Base-by-base conservation (phyloP, 345 rosid species). In the Populus alba region DNA sequence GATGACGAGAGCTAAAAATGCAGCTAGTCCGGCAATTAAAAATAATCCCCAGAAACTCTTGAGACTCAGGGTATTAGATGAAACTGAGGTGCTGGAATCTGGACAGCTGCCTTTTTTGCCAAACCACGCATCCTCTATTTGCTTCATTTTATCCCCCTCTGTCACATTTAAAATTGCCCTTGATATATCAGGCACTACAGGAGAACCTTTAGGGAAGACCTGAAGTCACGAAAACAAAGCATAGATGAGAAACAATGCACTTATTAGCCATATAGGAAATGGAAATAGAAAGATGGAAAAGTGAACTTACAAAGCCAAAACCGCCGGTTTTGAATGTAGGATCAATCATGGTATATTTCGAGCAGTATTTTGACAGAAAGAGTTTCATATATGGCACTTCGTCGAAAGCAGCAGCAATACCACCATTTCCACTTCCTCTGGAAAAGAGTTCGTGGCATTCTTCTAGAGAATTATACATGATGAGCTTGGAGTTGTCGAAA, bases 311-410 rank as follows among this genome's bases (percentile, higher is more conserved):
- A 72, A 78, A 78, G 33, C 80, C 80, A 3, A 78, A 71, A 25
- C 81, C 81, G 13, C 1, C 81, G 7, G 71, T 65, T 67, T 65
- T 45, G 39, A 71, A 49, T 2, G 72, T 66, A 27, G 76, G 81
- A 6, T 71, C 71, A 45, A 66, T 37, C 39, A 72, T 71, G 65
- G 81, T 66, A 51, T 66, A 72, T 13, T 73, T 8, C 29, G 25
- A 51, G 76, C 88, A 81, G 70, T 88, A 57, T 49, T 82, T 76
- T 9, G 83, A 79, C 37, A 87, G 87, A 68, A 89, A 79, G 22
- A 86, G 75, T 25, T 80, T 83, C 1, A 81, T 82, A 67, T 83
- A 86, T 12, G 94, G 86, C 23, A 88, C 22, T 81, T 89, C 92
- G 12, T 83, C 87, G 11, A 88, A 68, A 41, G 85, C 76, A 33